Conservation (phyloP, 495 filamentous ascomycete species). For the Aspergillus olivimuriae region DNA sequence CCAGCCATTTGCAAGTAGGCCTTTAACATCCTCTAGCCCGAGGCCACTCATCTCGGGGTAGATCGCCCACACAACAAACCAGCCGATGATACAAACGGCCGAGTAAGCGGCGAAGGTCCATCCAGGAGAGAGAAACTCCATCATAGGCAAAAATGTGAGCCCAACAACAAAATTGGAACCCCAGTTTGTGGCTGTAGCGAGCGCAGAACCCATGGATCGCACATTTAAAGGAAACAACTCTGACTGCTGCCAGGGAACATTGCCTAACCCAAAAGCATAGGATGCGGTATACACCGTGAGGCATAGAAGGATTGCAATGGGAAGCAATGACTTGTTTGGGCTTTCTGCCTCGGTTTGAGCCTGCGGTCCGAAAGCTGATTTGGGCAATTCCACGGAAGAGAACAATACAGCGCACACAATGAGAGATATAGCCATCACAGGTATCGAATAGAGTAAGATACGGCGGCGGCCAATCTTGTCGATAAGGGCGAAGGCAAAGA, state of each 20-base stretch:
- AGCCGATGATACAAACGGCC: slow-evolving; percentile 59
- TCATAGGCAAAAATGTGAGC: slow-evolving; percentile 78
- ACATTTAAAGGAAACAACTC: slow-evolving; percentile 85
- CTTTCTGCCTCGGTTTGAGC: slow-evolving; percentile 4
- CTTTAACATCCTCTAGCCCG: slow-evolving; percentile 74
- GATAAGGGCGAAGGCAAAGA: slow-evolving; percentile 69
- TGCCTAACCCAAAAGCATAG: slow-evolving; percentile 84
- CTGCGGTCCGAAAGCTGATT: slow-evolving; percentile 7
- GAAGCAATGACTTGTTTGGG: slow-evolving; percentile 9
- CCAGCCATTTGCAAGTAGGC: slow-evolving; percentile 67
- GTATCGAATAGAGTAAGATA: slow-evolving; percentile 79
- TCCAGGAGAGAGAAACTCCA: slow-evolving; percentile 67
- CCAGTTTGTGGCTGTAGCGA: slow-evolving; percentile 91
- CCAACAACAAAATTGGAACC: slow-evolving; percentile 82
- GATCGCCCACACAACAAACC: slow-evolving; percentile 58
- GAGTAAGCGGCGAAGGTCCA: slow-evolving; percentile 78
- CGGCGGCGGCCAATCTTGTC: slow-evolving; percentile 75
- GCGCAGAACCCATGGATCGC: slow-evolving; percentile 69
- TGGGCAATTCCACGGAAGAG: slow-evolving; percentile 41
- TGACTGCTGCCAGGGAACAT: slow-evolving; percentile 89
- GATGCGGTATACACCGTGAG: slow-evolving; percentile 78
- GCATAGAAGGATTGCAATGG: slow-evolving; percentile 56
- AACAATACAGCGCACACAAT: slow-evolving; percentile 61
- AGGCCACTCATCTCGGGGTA: slow-evolving; percentile 85
- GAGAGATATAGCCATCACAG: slow-evolving; percentile 73